Base-by-base conservation (phyloP, 352 stramenopile species). In the Pythium utonaiense region DNA sequence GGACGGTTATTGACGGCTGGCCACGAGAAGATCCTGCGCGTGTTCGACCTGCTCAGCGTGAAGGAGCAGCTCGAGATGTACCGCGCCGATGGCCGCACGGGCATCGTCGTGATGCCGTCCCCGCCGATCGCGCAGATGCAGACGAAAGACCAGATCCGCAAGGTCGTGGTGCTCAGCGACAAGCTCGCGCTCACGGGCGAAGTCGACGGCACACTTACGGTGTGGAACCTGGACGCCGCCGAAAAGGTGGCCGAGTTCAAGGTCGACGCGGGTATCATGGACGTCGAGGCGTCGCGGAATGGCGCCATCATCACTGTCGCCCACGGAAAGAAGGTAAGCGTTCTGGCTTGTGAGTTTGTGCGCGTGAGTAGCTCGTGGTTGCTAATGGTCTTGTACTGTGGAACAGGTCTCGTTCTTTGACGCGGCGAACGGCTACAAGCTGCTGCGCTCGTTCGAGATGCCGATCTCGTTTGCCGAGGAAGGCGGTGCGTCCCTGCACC, bases 381-480 rank as follows among this genome's bases (percentile, higher is more conserved):
- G 3, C 41, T 3, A 42, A 4, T 30, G 12, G 50, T n/a, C 19
- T 12, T 33, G 28, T 33, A 9, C 5, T 33, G 28, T 33, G 28
- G 50, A 44, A 34, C 64, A 97, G 71, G 96, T 99, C 24, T 95
- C 83, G 52, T 98, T 99, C 68, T 98, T 96, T 70, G 89, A 98
- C 62, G 74, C 91, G 34, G 51, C 36, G 0, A 66, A 78, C 40
- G 72, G 78, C 12, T 91, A 88, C 70, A 67, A 78, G 42, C 45
- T 89, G 63, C 51, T 96, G 22, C 69, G 91, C 19, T 73, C 90
- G 21, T 89, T 88, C 30, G 41, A 77, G 63, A 80, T 97, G 94
- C 69, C 89, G 42, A 76, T 97, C 71, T 78, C 85, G 67, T 98
- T 98, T 69, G 80, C 91, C 2, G 91, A 96, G 9, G 95, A 97